Conservation (phyloP, 2,329 filamentous ascomycete species). For the Davidsoniella eucalypti region DNA sequence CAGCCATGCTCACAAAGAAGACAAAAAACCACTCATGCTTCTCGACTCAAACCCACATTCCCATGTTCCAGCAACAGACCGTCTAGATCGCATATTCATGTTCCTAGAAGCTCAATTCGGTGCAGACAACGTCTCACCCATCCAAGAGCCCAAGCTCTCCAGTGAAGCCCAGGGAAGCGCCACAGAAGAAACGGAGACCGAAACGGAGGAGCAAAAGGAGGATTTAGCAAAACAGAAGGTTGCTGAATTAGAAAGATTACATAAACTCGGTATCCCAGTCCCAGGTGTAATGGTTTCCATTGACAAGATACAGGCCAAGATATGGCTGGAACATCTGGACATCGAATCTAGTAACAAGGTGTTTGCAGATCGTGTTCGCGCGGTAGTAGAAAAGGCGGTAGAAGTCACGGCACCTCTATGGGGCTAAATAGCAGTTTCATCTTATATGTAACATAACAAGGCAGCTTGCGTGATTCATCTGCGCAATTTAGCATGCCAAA, state of each 20-base stretch:
- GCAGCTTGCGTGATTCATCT: too few relatives aligned
- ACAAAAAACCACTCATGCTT: conserved; percentile 16
- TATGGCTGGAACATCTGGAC: conserved; percentile 85
- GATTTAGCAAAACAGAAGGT: conserved; percentile 40
- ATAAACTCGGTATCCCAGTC: conserved; percentile 74
- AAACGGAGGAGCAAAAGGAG: conserved; percentile 26
- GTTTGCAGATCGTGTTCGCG: conserved; percentile 68
- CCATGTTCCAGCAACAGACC: conserved; percentile 53
- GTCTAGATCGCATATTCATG: conserved; percentile 74
- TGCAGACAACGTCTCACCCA: conserved; percentile 60
- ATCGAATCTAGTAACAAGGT: conserved; percentile 71
- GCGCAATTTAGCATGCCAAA: too few relatives aligned
- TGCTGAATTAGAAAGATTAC: conserved; percentile 59
- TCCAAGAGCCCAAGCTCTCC: conserved; percentile 44
- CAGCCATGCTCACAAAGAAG: conserved; percentile 25
- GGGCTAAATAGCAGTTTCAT: conserved; percentile 23
- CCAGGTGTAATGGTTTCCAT: conserved; percentile 77
- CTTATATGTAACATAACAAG: too few relatives aligned
- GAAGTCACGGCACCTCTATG: conserved; percentile 70
- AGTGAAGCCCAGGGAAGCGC: conserved; percentile 18
- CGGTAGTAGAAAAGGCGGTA: conserved; percentile 76
- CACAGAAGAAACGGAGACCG: conserved; percentile 14
- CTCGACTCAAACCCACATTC: conserved; percentile 52
- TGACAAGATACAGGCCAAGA: conserved; percentile 70
- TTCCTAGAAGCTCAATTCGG: conserved; percentile 97